phyloP scores from a whole-genome alignment of 2,329 filamentous ascomycete genomes.

The Tricladium varicosporioides region DNA sequence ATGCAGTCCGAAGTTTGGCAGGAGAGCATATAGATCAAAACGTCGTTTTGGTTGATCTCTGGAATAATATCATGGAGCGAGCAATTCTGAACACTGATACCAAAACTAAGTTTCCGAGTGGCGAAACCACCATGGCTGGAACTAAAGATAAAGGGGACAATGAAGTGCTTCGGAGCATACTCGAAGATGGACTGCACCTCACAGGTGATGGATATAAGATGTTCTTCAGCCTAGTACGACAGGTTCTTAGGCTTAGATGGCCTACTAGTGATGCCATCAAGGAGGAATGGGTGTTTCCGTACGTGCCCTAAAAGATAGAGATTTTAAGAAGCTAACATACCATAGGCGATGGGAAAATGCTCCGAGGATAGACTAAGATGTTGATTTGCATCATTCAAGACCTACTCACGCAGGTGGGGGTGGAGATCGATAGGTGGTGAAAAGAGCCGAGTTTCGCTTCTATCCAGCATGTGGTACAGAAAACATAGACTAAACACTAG shows the following conservation, averaged over 20 bases:
- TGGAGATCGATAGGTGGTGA: too few species aligned
- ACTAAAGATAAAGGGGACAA: constrained; percentile 19
- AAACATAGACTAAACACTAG: too few species aligned
- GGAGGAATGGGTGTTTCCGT: constrained; percentile 30
- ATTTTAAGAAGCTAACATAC: neutral
- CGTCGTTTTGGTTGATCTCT: constrained; percentile 74
- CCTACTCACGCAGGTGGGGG: too few species aligned
- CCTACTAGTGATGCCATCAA: constrained; percentile 16
- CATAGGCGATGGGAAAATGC: constrained; percentile 7
- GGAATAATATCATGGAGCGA: constrained; percentile 72
- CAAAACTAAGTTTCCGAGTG: too few species aligned
- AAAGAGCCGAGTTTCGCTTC: too few species aligned
- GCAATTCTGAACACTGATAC: constrained; percentile 36
- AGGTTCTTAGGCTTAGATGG: constrained; percentile 26
- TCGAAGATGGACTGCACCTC: constrained; percentile 33
- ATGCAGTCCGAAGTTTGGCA: constrained; percentile 54
- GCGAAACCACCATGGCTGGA: constrained; percentile 17
- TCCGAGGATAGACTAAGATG: neutral
- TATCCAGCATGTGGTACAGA: too few species aligned
- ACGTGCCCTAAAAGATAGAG: constrained; percentile 5
- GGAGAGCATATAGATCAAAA: constrained; percentile 25
- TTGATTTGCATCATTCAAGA: too few species aligned
- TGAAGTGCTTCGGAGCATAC: constrained; percentile 19
- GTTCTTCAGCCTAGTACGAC: constrained; percentile 25
- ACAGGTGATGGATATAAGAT: constrained; percentile 31